These are phyloP conservation scores for Scenedesmus sp. DNA, from an alignment of 163 green algal genomes.

Conservation along the genomic window DNA sequence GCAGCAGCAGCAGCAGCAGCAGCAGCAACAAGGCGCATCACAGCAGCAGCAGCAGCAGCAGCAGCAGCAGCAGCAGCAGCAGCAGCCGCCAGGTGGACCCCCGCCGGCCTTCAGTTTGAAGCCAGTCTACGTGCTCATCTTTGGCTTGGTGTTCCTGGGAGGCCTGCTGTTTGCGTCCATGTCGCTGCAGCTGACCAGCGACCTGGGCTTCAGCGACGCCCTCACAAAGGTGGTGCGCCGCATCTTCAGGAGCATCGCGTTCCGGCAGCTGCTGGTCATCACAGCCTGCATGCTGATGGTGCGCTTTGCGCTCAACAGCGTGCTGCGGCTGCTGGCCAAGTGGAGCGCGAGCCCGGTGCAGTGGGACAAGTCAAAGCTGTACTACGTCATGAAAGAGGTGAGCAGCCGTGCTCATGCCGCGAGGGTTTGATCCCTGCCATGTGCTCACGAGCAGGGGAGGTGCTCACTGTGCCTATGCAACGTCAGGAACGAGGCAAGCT, in stretches of 20 bases:
- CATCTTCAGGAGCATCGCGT: constrained; percentile 72
- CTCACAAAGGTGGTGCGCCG: constrained; percentile 49
- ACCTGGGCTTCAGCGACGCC: constrained; percentile 80
- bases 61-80: too few relatives aligned
- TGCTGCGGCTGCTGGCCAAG: constrained; percentile 62
- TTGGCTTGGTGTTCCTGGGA: constrained; percentile 68
- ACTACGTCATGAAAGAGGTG: constrained; percentile 61
- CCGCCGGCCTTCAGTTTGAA: constrained; percentile 59
- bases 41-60: constrained; percentile 11
- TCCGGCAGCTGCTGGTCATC: constrained; percentile 78
- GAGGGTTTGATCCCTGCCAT: too few relatives aligned
- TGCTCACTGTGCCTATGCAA: too few relatives aligned
- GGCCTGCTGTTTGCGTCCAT: constrained; percentile 73
- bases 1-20: constrained; percentile 34
- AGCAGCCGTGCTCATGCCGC: constrained; percentile 53
- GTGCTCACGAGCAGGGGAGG: too few relatives aligned
- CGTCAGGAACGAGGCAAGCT: too few relatives aligned
- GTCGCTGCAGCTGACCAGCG: constrained; percentile 86
- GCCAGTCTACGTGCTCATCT: constrained; percentile 68
- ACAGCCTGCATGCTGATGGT: constrained; percentile 67
- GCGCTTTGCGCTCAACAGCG: constrained; percentile 74
- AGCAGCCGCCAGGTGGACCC: not conserved
- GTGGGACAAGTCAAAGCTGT: constrained; percentile 76
- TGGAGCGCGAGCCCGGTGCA: constrained; percentile 68
- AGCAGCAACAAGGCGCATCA: not conserved